phyloP scores from a whole-genome alignment of 2,329 filamentous ascomycete genomes.

The Microsporum canis region DNA sequence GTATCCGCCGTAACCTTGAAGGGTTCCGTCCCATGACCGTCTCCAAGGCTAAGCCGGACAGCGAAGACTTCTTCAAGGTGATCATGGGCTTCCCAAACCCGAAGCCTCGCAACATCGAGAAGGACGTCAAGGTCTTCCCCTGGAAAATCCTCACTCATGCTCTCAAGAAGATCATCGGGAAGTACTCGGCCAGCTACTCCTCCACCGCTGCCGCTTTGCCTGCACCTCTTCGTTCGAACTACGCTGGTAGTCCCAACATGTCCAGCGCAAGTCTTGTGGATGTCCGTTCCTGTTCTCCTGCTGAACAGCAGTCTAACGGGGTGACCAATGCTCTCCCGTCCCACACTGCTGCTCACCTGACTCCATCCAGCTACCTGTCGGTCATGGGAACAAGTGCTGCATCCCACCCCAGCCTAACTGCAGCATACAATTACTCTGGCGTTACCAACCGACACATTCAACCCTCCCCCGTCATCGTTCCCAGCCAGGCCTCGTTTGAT shows the following conservation, averaged over 20 bases:
- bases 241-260: slow-evolving; percentile 25
- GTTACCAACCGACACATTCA: slow-evolving; percentile 20
- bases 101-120: slow-evolving; percentile 95
- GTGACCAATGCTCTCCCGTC: background rate
- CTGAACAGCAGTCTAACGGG: slow-evolving; percentile 30
- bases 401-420: slow-evolving; percentile 21
- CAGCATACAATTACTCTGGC: slow-evolving; percentile 24
- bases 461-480: slow-evolving; percentile 16
- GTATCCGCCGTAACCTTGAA: slow-evolving; percentile 89
- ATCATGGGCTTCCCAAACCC: slow-evolving; percentile 96
- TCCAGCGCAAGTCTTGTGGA: slow-evolving; percentile 40
- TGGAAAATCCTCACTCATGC: slow-evolving; percentile 84
- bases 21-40: slow-evolving; percentile 88
- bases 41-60: slow-evolving; percentile 82
- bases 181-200: slow-evolving; percentile 72
- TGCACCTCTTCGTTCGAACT: slow-evolving; percentile 29
- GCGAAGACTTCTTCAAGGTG: slow-evolving; percentile 95
- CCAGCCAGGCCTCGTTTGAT: slow-evolving; percentile 28
- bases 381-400: slow-evolving; percentile 22
- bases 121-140: slow-evolving; percentile 96
- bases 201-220: slow-evolving; percentile 45
- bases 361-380: background rate
- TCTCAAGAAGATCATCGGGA: slow-evolving; percentile 95
- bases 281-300: slow-evolving; percentile 37
- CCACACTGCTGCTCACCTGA: background rate